Base-by-base conservation (phyloP, 225 moss, liverwort and hornwort genomes). In the Marchantia paleacea region DNA sequence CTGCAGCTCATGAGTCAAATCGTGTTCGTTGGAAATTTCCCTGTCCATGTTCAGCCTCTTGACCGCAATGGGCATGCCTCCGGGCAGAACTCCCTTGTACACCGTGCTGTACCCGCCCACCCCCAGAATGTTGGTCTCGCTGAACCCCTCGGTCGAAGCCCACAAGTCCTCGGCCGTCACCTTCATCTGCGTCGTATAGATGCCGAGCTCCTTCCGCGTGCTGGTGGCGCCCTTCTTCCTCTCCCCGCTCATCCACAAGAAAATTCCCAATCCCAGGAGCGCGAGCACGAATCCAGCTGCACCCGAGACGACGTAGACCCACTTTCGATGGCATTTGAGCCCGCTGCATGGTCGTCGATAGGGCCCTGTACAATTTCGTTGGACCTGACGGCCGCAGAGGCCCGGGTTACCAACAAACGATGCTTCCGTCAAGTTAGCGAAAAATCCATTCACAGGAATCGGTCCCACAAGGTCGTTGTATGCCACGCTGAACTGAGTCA, bases 81-180 rank as follows among this genome's bases (percentile, higher is more conserved):
- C 20, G 3, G 73, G 67, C 65, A 82, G 69, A 69, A 82, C 55
- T 28, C 83, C 83, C 26, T 76, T 85, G 51, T 79, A 85, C 12
- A 85, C 82, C 0, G 69, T 65, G 57, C 85, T 82, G 51, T 31
- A 73, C 19, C 55, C 62, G 8, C 82, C 85, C 3, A 39, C 57
- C 18, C 82, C 82, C 12, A 85, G 66, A 51, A 85, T 58, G 55
- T 85, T 85, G 28, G 63, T 60, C 7, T 83, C 83, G 26, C 78
- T 78, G 51, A 83, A 83, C 4, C 65, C 66, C 0, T 73, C 47
- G 6, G 78, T 85, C 30, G 47, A 20, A 8, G n/a, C 3, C 55
- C 50, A 31, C 24, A 82, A 69, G 28, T 78, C 84, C 52, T 28
- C 61, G 16, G 60, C 78, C 18, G 58, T 83, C 25, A 65, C 18